Conservation (phyloP, 2,329 filamentous ascomycete species). For the Chalaropsis thielavioides region DNA sequence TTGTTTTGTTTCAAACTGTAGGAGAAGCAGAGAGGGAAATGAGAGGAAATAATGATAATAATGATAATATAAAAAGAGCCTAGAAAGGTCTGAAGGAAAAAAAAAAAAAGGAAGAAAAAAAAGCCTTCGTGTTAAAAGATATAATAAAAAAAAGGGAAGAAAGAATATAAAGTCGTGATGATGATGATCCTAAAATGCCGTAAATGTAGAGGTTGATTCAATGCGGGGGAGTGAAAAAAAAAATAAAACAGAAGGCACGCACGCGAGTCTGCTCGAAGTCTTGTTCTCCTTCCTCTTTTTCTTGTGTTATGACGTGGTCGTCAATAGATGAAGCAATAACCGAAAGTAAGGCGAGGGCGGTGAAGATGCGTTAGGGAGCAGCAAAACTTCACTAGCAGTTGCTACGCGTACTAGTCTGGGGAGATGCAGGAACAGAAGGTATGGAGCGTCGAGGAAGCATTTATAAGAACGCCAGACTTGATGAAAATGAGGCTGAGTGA, state of each 20-base stretch:
- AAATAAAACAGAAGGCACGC: not conserved
- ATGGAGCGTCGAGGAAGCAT: not conserved
- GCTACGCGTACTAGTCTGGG: not conserved
- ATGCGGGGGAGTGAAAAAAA: not conserved
- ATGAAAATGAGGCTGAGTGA: not conserved
- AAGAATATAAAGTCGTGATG: not conserved
- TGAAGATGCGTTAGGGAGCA: not conserved
- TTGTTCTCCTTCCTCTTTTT: not conserved
- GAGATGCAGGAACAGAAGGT: not conserved
- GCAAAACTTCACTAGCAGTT: not conserved
- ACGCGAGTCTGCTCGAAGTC: not conserved
- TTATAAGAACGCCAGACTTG: not conserved
- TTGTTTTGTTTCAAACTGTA: not conserved
- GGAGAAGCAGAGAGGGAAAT: not conserved
- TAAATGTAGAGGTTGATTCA: not conserved
- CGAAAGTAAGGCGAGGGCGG: not conserved
- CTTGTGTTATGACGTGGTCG: not conserved
- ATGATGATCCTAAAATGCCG: not conserved
- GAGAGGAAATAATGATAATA: not conserved
- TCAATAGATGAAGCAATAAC: constrained; percentile 3
- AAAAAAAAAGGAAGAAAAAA: not conserved
- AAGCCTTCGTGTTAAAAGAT: not conserved
- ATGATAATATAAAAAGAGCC: not conserved
- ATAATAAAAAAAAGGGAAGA: not conserved
- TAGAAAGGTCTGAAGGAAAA: not conserved